Percentiles rank a stretch among this genome's conserved stretches.
phyloP scores from a whole-genome alignment of 306 rosid genomes.

The Medicago ruthenica region DNA sequence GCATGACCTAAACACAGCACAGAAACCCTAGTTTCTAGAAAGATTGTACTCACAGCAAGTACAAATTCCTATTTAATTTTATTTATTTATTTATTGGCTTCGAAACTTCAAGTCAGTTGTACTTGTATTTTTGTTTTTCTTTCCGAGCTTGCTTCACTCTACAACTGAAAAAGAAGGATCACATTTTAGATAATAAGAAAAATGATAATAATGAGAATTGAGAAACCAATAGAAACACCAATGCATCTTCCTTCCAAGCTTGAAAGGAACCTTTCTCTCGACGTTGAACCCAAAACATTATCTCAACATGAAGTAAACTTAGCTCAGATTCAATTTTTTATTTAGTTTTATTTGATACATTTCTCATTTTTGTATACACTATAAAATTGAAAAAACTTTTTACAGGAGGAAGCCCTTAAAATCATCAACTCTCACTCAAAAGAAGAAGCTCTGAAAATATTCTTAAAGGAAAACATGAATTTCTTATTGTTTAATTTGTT shows the following conservation, averaged over 20 bases:
- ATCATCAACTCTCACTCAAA: constrained; percentile 40
- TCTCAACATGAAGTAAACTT: constrained; percentile 35
- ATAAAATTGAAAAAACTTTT: neutral
- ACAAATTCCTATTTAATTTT: no score
- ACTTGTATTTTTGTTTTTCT: neutral
- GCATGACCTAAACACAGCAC: no score
- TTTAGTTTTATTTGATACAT: neutral
- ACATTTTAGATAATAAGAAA: neutral
- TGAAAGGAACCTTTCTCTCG: constrained; percentile 50
- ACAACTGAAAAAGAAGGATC: neutral
- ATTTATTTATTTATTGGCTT: neutral
- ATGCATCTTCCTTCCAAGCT: constrained; percentile 10
- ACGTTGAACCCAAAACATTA: constrained; percentile 56
- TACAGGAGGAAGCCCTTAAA: constrained; percentile 48
- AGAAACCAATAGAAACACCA: neutral
- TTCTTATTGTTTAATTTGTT: neutral
- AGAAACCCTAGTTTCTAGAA: no score
- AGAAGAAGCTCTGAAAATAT: constrained; percentile 54
- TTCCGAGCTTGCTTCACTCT: neutral
- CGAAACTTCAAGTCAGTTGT: neutral
- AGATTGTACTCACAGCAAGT: no score
- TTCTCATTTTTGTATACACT: neutral
- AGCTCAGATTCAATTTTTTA: constrained; percentile 46
- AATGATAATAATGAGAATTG: neutral
- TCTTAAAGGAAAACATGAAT: constrained; percentile 39